These are phyloP conservation scores for Collariella sp. DNA, from an alignment of 495 filamentous ascomycete species.

Conservation along the genomic window DNA sequence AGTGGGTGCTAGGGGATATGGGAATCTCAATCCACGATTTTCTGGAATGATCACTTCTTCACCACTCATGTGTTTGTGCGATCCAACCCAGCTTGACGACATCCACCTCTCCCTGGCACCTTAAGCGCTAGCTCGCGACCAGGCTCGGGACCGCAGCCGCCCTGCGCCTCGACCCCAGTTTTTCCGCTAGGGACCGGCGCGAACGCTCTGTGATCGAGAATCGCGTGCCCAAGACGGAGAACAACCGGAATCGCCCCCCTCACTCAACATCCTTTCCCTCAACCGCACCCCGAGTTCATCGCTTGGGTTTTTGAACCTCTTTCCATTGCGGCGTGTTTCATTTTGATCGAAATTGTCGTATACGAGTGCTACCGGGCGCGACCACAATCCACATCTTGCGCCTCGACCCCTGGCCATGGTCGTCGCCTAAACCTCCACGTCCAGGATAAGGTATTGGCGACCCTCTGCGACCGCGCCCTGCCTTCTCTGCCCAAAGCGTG, in stretches of 20 bases:
- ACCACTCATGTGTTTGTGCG: neutral
- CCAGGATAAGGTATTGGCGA: conserved; percentile 11
- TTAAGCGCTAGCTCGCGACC: conserved; percentile 12
- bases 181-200: neutral
- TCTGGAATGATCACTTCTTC: neutral
- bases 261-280: too few species aligned
- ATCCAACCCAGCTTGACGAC: neutral
- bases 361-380: neutral
- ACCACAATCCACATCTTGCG: neutral
- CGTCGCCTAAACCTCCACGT: conserved; percentile 16
- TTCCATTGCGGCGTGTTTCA: too few species aligned
- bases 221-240: neutral
- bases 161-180: conserved; percentile 23
- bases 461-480: conserved; percentile 6
- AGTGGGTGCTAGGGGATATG: too few species aligned
- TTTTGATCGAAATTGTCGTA: too few species aligned
- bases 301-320: too few species aligned
- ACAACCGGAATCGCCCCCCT: too few species aligned
- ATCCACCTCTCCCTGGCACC: neutral
- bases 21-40: conserved; percentile 2
- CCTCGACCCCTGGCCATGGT: conserved; percentile 15
- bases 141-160: conserved; percentile 21
- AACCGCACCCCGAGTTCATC: too few species aligned
- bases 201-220: too few species aligned
- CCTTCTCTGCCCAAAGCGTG: neutral